Conservation (phyloP, 257 asterid genomes). For the Jacaranda mimosifolia region DNA sequence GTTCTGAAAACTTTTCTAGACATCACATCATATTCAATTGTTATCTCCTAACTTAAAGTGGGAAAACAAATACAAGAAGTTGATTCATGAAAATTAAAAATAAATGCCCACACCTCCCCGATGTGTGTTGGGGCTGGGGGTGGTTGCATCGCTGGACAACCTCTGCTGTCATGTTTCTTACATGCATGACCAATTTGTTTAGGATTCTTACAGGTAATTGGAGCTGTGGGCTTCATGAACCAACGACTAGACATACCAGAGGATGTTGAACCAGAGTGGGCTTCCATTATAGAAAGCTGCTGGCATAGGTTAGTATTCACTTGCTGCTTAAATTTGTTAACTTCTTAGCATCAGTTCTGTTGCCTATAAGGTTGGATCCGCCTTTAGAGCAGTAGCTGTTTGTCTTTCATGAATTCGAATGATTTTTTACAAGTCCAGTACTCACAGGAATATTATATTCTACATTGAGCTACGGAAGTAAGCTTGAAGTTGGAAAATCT, state of each 20-base stretch:
- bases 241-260: slow-evolving; percentile 88
- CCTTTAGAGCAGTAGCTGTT: no score
- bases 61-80: background rate
- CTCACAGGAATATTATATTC: no score
- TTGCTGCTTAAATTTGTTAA: background rate
- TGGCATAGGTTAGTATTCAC: slow-evolving; percentile 71
- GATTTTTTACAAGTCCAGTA: no score
- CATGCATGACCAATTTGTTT: slow-evolving; percentile 3
- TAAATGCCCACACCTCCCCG: background rate
- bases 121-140: background rate
- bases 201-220: slow-evolving; percentile 73
- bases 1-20: background rate
- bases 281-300: slow-evolving; percentile 82
- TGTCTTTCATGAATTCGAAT: no score
- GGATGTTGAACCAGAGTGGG: slow-evolving; percentile 84
- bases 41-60: no score
- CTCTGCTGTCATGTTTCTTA: background rate
- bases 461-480: no score
- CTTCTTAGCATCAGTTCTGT: no score
- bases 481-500: no score
- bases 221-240: slow-evolving; percentile 98
- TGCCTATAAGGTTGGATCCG: no score
- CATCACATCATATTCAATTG: no score
- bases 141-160: background rate
- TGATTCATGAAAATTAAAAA: background rate